A percentile compares a stretch with the other conserved stretches of the same genome.
Evolutionary conservation across 768 basidiomycete species (phyloP).

Genomic region (Boletus rubroflammeus): DNA sequence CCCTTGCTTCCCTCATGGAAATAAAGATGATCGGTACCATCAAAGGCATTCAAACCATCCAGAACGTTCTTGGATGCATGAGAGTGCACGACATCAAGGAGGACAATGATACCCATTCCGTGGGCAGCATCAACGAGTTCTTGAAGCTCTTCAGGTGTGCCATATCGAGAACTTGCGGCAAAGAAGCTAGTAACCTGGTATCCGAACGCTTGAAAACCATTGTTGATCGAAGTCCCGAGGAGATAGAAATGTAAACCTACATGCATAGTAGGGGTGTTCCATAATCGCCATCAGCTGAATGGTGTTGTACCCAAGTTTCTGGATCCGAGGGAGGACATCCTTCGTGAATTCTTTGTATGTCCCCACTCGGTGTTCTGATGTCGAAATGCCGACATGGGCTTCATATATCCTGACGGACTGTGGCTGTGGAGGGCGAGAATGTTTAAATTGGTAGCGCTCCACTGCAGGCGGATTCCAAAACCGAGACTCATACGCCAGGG

Average conservation of each 20-base stretch:
- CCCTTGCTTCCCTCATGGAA: conserved; percentile 94
- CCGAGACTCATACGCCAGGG: conserved; percentile 92
- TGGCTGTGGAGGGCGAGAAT: conserved; percentile 66
- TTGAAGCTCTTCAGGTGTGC: conserved; percentile 92
- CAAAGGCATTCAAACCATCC: conserved; percentile 93
- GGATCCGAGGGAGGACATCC: conserved; percentile 82
- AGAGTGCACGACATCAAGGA: conserved; percentile 96
- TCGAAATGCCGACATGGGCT: conserved; percentile 97
- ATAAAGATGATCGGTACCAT: conserved; percentile 96
- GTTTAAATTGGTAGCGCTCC: conserved; percentile 77
- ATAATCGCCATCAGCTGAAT: conserved; percentile 99
- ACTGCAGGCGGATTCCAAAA: conserved; percentile 93
- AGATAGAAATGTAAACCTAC: conserved; percentile 42
- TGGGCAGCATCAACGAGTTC: conserved; percentile 95
- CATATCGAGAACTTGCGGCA: conserved; percentile 93
- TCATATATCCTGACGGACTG: conserved; percentile 83
- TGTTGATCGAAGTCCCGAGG: not conserved
- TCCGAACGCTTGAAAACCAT: conserved; percentile 70
- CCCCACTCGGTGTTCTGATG: conserved; percentile 80
- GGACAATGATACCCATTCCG: conserved; percentile 85
- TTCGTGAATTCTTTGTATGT: conserved; percentile 94
- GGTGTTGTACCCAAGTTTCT: conserved; percentile 89
- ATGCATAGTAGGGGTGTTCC: conserved; percentile 98
- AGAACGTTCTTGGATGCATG: conserved; percentile 98
- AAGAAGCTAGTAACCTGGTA: conserved; percentile 99